Conservation (phyloP, 495 filamentous ascomycete genomes). For the Xylaria scruposa region DNA sequence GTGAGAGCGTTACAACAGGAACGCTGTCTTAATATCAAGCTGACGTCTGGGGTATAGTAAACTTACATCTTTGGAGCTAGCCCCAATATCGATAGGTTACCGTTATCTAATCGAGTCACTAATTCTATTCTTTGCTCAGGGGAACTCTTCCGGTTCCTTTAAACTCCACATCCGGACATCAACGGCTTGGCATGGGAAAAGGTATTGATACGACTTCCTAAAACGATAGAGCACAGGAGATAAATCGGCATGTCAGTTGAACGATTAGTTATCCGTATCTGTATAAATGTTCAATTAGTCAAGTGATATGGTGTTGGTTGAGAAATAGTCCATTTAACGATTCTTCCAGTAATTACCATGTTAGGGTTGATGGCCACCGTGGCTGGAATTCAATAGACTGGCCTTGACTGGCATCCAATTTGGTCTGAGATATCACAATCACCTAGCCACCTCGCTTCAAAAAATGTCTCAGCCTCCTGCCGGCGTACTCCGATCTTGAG, state of each 20-base stretch:
- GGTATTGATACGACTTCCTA: not conserved
- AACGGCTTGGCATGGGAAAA: conserved; percentile 11
- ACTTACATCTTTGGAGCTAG: not conserved
- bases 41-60: not conserved
- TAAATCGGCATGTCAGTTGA: not conserved
- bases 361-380: not conserved
- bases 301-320: not conserved
- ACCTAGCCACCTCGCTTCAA: conserved; percentile 3
- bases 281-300: not conserved
- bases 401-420: not conserved
- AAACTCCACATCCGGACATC: not conserved
- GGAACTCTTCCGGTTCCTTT: conserved; percentile 1
- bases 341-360: not conserved
- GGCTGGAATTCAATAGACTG: not conserved
- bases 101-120: conserved; percentile 1
- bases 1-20: conserved; percentile 4
- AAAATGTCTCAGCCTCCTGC: conserved; percentile 22
- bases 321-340: not conserved
- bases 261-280: not conserved
- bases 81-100: not conserved
- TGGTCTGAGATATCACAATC: not conserved
- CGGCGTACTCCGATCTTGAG: conserved; percentile 11
- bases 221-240: not conserved
- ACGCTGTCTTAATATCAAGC: not conserved
- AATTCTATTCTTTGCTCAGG: conserved; percentile 9